A percentile compares a stretch with the other conserved stretches of the same genome.
phyloP scores from a whole-genome alignment of 2,329 filamentous ascomycete genomes.

The Sclerotinia sclerotiorum region DNA sequence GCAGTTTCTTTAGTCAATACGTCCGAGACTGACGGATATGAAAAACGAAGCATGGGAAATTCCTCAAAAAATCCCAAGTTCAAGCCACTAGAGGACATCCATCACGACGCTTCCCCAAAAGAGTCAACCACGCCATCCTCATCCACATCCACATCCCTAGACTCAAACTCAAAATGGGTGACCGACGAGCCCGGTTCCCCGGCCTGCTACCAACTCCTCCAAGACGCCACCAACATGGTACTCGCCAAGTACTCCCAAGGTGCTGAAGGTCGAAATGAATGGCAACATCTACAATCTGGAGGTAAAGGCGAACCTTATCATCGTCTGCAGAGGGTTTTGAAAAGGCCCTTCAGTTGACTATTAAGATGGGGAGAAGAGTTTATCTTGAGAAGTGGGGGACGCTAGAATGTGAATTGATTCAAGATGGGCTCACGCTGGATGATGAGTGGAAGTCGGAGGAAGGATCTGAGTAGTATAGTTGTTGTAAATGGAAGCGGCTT shows the following conservation, averaged over 20 bases:
- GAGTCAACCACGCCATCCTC: background rate
- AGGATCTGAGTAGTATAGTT: background rate
- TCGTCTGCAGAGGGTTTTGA: conserved; percentile 49
- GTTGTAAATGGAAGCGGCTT: background rate
- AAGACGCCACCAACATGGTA: conserved; percentile 38
- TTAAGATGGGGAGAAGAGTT: conserved; percentile 47
- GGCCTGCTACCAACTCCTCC: conserved; percentile 37
- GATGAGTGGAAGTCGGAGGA: conserved; percentile 47
- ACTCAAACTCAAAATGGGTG: conserved; percentile 23
- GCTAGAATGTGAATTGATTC: conserved; percentile 45
- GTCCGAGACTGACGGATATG: background rate
- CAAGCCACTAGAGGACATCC: background rate
- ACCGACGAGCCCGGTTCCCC: conserved; percentile 36
- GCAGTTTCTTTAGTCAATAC: background rate
- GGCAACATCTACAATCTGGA: conserved; percentile 53
- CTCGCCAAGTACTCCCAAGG: conserved; percentile 8
- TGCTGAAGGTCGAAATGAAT: conserved; percentile 47
- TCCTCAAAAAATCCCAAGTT: background rate
- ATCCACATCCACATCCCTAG: background rate
- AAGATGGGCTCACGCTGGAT: conserved; percentile 42
- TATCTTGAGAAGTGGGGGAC: conserved; percentile 50
- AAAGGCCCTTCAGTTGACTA: conserved; percentile 47
- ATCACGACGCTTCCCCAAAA: background rate
- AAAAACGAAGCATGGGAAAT: background rate
- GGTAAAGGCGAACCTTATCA: conserved; percentile 56